phyloP scores from a whole-genome alignment of 345 rosid genomes.

The Eucalyptus viminalis region DNA sequence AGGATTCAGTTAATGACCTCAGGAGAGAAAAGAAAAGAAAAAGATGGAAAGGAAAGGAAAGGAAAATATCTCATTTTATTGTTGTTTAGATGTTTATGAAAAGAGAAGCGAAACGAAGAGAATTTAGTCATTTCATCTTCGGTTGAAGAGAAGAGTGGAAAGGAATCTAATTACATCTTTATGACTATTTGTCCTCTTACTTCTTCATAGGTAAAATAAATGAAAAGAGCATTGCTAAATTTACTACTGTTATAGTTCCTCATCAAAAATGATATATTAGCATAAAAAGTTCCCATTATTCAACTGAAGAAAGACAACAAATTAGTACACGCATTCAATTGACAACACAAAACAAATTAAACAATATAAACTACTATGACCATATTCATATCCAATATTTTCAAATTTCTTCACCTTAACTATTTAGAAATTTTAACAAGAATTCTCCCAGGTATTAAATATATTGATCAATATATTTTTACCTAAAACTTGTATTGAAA shows the following conservation, averaged over 20 bases:
- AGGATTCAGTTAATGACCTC: not conserved
- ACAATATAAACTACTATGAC: not conserved
- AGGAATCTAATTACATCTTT: not conserved
- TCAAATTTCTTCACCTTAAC: not conserved
- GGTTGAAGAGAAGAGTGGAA: not conserved
- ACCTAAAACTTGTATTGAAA: not conserved
- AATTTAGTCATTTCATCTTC: not conserved
- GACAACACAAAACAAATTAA: not conserved
- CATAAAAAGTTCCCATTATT: not conserved
- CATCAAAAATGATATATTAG: not conserved
- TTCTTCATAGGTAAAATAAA: not conserved
- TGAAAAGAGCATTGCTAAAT: not conserved
- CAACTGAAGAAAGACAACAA: not conserved
- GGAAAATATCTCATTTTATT: not conserved
- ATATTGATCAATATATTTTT: not conserved
- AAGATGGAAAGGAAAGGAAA: not conserved
- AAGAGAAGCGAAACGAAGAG: not conserved
- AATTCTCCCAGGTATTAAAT: not conserved
- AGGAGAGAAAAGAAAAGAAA: not conserved
- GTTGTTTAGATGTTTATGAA: not conserved
- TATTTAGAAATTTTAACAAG: not conserved
- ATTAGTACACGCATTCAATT: not conserved
- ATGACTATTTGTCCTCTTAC: not conserved
- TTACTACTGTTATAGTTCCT: not conserved
- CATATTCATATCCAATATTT: not conserved